Conservation (phyloP, 805 yeast genomes). For the Saccharomyces cerevisiae region DNA sequence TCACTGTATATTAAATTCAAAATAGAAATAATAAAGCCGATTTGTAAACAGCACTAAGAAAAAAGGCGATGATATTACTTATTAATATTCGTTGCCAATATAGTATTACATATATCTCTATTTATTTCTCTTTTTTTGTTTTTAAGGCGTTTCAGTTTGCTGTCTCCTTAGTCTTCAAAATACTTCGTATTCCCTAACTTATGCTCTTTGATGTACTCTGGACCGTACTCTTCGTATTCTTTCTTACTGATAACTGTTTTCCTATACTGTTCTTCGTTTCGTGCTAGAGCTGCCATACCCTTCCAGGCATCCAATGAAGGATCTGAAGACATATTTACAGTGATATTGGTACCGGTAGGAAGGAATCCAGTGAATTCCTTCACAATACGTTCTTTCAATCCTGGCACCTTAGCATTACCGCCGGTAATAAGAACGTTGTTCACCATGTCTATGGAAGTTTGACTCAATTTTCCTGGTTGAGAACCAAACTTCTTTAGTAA, state of each 20-base stretch:
- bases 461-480: conserved; percentile 37
- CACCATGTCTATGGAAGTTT: conserved; percentile 18
- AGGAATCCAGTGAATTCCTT: conserved; percentile 62
- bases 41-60: background rate
- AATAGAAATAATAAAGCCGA: background rate
- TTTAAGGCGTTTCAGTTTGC: background rate
- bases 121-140: background rate
- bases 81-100: background rate
- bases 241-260: conserved; percentile 48
- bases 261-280: conserved; percentile 36
- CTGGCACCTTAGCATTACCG: conserved; percentile 62
- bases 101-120: background rate
- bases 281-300: conserved; percentile 83
- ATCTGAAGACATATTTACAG: conserved; percentile 55
- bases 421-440: conserved; percentile 79
- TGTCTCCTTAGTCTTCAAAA: conserved; percentile 10
- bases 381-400: conserved; percentile 58
- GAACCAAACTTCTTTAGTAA: conserved; percentile 56
- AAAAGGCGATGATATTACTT: background rate
- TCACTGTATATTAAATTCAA: background rate
- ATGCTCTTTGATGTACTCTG: conserved; percentile 84
- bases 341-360: conserved; percentile 57
- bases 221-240: conserved; percentile 84
- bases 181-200: conserved; percentile 52
- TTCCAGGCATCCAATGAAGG: conserved; percentile 83